Base-by-base conservation (phyloP, 805 yeast species). In the Teunomyces funiuensis region DNA sequence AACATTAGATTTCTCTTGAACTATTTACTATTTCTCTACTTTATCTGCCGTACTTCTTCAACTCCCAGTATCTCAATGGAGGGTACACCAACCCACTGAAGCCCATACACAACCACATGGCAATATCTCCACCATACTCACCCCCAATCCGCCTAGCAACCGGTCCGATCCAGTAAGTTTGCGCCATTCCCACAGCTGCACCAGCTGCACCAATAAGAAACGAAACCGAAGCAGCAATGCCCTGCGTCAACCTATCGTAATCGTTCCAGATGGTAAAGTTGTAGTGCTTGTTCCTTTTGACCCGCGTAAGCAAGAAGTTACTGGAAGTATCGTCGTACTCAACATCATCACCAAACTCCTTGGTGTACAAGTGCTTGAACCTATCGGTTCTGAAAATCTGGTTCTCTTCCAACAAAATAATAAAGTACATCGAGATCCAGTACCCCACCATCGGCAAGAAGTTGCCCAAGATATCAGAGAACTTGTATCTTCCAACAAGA, bases 101-200 rank as follows among this genome's bases (percentile, higher is more conserved):
- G 0, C 80, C 93, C 77, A 85, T 77, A 10, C 85, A 71, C 27
- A 88, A 59, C 80, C 90, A 85, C 77, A 83, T 81, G 17, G 93
- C 97, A 29, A 88, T 58, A 58, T 88, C 96, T 14, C 88, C 95
- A 42, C 86, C 89, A 46, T 61, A 60, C 5, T 73, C 80, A 0
- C 58, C 61, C 2, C 67, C 95, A 11, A 85, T 66, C 4, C 68
- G 52, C 20, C 60, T 61, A 9, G 95, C 95, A 8, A 88, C 51
- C 0, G 88, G 88, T 0, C 96, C 97, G 5, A 76, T 69, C 73
- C 84, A 88, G 62, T 88, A 88, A 5, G 81, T 85, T 60, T 88
- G 97, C 18, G 85, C 74, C 97, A 88, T 88, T 5, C 96, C 95
- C 15, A 88, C 65, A 2, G 85, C 88, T 0, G 88, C 95, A 36